phyloP scores from a whole-genome alignment of 2,329 filamentous ascomycete species.

The Dryadomyces quercus-mongolicae region DNA sequence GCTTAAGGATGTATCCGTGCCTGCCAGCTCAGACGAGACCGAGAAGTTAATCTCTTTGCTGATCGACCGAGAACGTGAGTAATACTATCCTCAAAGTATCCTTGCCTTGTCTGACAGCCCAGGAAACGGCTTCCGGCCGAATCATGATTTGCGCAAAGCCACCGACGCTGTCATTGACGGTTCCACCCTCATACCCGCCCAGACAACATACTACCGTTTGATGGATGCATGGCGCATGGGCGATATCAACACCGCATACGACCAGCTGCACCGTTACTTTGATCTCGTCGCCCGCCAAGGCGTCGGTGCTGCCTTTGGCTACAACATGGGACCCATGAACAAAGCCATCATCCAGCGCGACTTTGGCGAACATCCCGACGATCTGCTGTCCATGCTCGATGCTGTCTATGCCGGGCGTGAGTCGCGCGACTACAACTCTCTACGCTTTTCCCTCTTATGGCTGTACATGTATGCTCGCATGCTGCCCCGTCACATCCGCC shows the following conservation, averaged over 20 bases:
- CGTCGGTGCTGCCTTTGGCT: constrained; percentile 62
- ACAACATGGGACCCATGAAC: constrained; percentile 91
- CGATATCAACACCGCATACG: constrained; percentile 81
- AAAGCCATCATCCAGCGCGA: constrained; percentile 88
- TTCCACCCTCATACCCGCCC: constrained; percentile 6
- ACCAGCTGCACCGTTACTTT: constrained; percentile 87
- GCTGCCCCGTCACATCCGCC: constrained; percentile 32
- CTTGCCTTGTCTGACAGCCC: not conserved
- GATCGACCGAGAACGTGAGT: constrained; percentile 9
- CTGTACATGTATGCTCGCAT: constrained; percentile 76
- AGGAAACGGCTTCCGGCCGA: constrained; percentile 9
- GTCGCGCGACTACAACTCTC: constrained; percentile 79
- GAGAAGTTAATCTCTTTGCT: constrained; percentile 9
- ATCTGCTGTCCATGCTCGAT: constrained; percentile 88
- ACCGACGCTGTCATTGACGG: constrained; percentile 5
- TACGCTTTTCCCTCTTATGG: constrained; percentile 95
- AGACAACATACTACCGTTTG: constrained; percentile 41
- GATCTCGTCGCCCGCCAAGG: constrained; percentile 82
- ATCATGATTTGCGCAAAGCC: not conserved
- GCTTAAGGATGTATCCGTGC: constrained; percentile 4
- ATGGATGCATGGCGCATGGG: constrained; percentile 87
- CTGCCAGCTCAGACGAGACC: constrained; percentile 9
- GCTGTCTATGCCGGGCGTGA: constrained; percentile 90
- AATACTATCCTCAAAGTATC: not conserved
- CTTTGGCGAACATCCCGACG: constrained; percentile 83